Percentiles rank a stretch among this genome's conserved stretches.
Evolutionary conservation across 192 early-diverging fungal genomes (phyloP).

Genomic region (Gorgonomyces haynaldii): DNA sequence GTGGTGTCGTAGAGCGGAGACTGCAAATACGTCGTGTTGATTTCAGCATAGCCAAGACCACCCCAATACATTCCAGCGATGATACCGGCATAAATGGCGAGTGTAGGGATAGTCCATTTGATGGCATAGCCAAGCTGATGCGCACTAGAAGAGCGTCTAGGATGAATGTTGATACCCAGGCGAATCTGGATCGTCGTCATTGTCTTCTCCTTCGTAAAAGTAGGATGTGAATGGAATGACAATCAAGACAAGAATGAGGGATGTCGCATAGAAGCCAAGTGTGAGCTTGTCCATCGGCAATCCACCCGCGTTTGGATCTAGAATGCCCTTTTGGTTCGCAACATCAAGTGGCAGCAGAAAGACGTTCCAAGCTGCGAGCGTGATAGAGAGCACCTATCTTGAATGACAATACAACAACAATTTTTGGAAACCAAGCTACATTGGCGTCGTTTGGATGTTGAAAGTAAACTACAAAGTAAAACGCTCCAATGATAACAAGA

Average conservation of each 20-base stretch:
- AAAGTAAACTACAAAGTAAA: slow-evolving; percentile 56
- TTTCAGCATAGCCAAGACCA: slow-evolving; percentile 29
- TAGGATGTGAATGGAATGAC: slow-evolving; percentile 48
- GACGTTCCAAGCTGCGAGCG: slow-evolving; percentile 38
- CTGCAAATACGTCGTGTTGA: slow-evolving; percentile 12
- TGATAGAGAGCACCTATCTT: slow-evolving; percentile 31
- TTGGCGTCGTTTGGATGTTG: slow-evolving; percentile 57
- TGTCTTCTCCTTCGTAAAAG: slow-evolving; percentile 46
- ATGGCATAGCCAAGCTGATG: slow-evolving; percentile 36
- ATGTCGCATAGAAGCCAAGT: slow-evolving; percentile 36
- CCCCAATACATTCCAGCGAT: slow-evolving; percentile 37
- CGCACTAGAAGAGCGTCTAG: slow-evolving; percentile 17
- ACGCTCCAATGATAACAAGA: slow-evolving; percentile 34
- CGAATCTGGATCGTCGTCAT: slow-evolving; percentile 30
- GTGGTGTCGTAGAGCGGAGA: slow-evolving; percentile 9
- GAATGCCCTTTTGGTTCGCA: slow-evolving; percentile 38
- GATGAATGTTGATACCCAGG: slow-evolving; percentile 14
- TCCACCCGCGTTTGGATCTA: slow-evolving; percentile 12
- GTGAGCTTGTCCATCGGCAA: slow-evolving; percentile 42
- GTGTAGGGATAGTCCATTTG: slow-evolving; percentile 41
- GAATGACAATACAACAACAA: slow-evolving; percentile 37
- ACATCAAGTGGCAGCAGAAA: slow-evolving; percentile 54
- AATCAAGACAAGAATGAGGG: slow-evolving; percentile 33
- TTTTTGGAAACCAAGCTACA: slow-evolving; percentile 55
- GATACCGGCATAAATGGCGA: slow-evolving; percentile 28